A percentile compares a stretch with the other conserved stretches of the same genome.
These are phyloP conservation scores for Setaria italica DNA, from an alignment of 202 grass and related monocot species.

Conservation along the genomic window DNA sequence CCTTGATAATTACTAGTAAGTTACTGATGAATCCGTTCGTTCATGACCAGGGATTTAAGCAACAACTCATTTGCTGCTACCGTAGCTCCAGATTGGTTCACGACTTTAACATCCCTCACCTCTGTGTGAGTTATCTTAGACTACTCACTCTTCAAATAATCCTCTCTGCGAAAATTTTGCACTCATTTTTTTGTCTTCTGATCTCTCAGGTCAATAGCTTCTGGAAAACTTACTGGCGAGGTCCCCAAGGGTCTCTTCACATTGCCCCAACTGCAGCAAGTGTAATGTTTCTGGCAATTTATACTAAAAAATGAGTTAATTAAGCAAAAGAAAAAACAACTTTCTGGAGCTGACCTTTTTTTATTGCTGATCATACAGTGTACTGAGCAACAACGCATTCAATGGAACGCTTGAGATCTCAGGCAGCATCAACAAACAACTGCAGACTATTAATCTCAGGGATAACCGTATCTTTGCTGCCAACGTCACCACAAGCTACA, in stretches of 20 bases:
- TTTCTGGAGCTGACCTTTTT: conserved; percentile 23
- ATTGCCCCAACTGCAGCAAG: conserved; percentile 74
- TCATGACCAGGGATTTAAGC: conserved; percentile 73
- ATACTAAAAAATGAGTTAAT: not conserved
- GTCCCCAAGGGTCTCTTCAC: conserved; percentile 62
- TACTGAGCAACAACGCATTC: conserved; percentile 59
- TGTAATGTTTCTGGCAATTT: conserved; percentile 58
- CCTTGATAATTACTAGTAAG: not conserved
- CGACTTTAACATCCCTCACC: conserved; percentile 62
- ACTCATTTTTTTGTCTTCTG: conserved; percentile 18
- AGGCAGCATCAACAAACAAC: conserved; percentile 49
- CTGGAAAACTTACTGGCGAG: conserved; percentile 52
- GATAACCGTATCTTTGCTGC: conserved; percentile 41
- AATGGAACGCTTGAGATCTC: conserved; percentile 59
- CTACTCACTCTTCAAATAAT: not conserved
- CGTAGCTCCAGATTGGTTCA: conserved; percentile 67
- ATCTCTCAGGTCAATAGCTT: conserved; percentile 59
- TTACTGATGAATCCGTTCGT: conserved; percentile 26
- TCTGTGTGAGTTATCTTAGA: conserved; percentile 67
- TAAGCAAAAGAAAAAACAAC: not conserved
- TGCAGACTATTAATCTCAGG: conserved; percentile 56
- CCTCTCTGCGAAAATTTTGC: not conserved
- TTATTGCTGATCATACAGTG: conserved; percentile 46
- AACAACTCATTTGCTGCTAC: conserved; percentile 68
- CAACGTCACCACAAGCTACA: conserved; percentile 53